phyloP scores from a whole-genome alignment of 306 rosid species.

The Sphenostylis stenocarpa region DNA sequence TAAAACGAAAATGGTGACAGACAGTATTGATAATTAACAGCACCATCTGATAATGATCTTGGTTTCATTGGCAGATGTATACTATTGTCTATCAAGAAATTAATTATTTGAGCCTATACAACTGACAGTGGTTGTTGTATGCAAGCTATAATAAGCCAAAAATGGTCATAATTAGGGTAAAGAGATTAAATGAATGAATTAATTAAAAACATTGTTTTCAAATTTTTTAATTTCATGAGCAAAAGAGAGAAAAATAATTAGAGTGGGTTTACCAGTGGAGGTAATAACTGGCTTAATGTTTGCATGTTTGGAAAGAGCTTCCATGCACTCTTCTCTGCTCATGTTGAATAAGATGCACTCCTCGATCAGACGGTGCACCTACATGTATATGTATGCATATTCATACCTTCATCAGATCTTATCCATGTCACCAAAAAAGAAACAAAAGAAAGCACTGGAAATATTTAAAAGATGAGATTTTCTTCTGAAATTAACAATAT shows the following conservation, averaged over 20 bases:
- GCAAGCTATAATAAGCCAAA: background rate
- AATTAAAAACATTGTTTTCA: background rate
- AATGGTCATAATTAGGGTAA: background rate
- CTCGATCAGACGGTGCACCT: constrained; percentile 95
- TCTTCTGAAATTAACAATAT: background rate
- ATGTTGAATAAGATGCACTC: constrained; percentile 89
- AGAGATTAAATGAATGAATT: background rate
- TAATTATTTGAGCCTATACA: background rate
- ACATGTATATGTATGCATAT: background rate
- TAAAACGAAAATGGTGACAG: no score
- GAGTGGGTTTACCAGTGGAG: constrained; percentile 59
- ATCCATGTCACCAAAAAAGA: background rate
- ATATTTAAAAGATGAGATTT: background rate
- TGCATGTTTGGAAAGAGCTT: constrained; percentile 90
- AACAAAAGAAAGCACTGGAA: background rate
- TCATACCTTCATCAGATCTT: background rate
- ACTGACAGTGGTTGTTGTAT: background rate
- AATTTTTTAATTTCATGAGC: background rate
- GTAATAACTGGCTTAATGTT: constrained; percentile 84
- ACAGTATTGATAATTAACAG: no score
- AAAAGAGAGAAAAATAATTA: background rate
- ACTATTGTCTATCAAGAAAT: no score
- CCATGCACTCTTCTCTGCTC: constrained; percentile 96
- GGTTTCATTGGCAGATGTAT: no score
- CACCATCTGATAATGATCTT: no score